Evolutionary conservation across 202 grass and related monocot genomes (phyloP).

Genomic region (Digitaria exilis): DNA sequence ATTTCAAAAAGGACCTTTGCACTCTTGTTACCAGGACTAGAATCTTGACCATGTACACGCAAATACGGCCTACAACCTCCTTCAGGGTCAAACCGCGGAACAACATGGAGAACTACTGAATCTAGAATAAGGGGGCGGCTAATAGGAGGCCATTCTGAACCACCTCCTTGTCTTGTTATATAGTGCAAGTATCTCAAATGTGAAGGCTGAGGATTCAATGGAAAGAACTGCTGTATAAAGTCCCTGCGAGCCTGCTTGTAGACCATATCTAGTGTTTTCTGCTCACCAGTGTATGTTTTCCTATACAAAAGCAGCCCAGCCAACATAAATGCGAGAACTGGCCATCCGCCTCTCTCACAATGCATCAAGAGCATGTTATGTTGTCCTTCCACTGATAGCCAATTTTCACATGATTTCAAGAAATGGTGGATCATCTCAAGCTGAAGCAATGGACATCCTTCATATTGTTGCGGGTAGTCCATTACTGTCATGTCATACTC

Average conservation of each 20-base stretch:
- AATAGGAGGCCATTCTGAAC: conserved; percentile 71
- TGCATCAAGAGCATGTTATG: conserved; percentile 91
- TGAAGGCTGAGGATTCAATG: conserved; percentile 81
- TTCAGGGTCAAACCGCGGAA: conserved; percentile 68
- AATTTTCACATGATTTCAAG: conserved; percentile 87
- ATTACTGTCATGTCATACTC: conserved; percentile 92
- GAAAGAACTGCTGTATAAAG: conserved; percentile 73
- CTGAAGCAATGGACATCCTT: conserved; percentile 79
- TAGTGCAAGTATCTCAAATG: conserved; percentile 90
- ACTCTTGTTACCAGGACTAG: conserved; percentile 65
- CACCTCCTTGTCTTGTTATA: conserved; percentile 73
- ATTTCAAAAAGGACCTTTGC: conserved; percentile 71
- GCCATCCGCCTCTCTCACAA: conserved; percentile 88
- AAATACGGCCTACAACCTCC: conserved; percentile 76
- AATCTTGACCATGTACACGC: conserved; percentile 72
- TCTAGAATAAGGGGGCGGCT: conserved; percentile 62
- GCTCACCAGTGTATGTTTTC: conserved; percentile 73
- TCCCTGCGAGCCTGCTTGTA: conserved; percentile 89
- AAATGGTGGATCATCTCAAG: conserved; percentile 95
- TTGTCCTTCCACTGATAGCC: conserved; percentile 85
- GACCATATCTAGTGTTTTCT: conserved; percentile 88
- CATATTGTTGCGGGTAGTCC: conserved; percentile 89
- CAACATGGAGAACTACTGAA: conserved; percentile 57
- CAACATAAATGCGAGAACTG: conserved; percentile 83
- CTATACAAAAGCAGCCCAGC: conserved; percentile 80